Percentiles rank a stretch among this genome's conserved stretches.
phyloP scores from a whole-genome alignment of 1,284 basidiomycete genomes.

The Cutaneotrichosporon mucoides region DNA sequence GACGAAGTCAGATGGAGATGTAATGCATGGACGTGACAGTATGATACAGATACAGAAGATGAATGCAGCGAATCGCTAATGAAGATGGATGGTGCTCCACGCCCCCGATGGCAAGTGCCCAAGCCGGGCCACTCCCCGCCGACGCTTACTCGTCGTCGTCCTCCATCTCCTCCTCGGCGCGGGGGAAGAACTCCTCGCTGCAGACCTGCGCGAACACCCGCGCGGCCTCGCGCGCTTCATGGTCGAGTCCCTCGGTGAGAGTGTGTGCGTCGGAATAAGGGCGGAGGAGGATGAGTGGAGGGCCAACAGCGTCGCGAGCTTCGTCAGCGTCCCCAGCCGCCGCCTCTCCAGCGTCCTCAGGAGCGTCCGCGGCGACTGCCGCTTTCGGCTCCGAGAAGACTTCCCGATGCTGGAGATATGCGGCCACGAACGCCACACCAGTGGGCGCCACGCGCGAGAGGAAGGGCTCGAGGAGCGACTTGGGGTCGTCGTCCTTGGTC shows the following conservation, averaged over 20 bases:
- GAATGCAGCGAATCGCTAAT: too few species aligned
- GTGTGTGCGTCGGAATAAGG: slow-evolving; percentile 31
- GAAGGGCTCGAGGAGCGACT: slow-evolving; percentile 25
- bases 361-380: neutral
- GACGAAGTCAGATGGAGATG: too few species aligned
- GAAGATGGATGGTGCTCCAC: too few species aligned
- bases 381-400: neutral
- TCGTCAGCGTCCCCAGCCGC: neutral
- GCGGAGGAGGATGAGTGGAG: slow-evolving; percentile 18
- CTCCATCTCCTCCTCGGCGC: slow-evolving; percentile 49
- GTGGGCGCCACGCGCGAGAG: slow-evolving; percentile 20
- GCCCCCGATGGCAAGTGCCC: too few species aligned
- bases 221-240: slow-evolving; percentile 39
- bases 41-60: too few species aligned
- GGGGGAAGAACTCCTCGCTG: slow-evolving; percentile 52
- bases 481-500: neutral
- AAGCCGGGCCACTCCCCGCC: too few species aligned
- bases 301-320: neutral
- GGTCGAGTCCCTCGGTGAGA: slow-evolving; percentile 43
- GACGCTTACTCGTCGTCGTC: slow-evolving; percentile 42
- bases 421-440: slow-evolving; percentile 5
- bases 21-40: too few species aligned
- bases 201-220: slow-evolving; percentile 29
- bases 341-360: neutral
- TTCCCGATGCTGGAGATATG: slow-evolving; percentile 5